Percentiles rank a stretch among this genome's conserved stretches.
These are phyloP conservation scores for Apostasia ramifera DNA, from an alignment of 106 monocot genomes.

Conservation along the genomic window DNA sequence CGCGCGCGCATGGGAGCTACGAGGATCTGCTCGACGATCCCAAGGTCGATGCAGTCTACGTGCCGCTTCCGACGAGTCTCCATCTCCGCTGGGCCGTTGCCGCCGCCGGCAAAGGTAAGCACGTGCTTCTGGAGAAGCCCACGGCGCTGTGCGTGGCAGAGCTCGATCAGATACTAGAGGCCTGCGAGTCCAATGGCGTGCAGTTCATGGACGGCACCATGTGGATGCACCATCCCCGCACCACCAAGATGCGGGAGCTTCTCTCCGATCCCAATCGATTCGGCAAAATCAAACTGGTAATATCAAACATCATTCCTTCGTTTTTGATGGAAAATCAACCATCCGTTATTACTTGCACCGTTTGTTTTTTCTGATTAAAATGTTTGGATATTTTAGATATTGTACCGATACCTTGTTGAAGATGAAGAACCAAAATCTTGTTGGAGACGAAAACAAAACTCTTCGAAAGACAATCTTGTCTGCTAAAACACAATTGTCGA, in stretches of 20 bases:
- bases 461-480: too few relatives aligned
- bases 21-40: conserved; percentile 62
- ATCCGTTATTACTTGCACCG: too few relatives aligned
- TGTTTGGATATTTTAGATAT: too few relatives aligned
- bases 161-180: conserved; percentile 47
- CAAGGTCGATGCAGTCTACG: conserved; percentile 52
- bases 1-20: conserved; percentile 38
- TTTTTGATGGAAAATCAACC: too few relatives aligned
- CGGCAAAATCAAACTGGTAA: conserved; percentile 40
- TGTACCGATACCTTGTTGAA: too few relatives aligned
- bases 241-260: conserved; percentile 38
- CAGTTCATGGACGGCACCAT: conserved; percentile 58
- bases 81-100: conserved; percentile 50
- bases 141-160: conserved; percentile 42
- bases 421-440: too few relatives aligned
- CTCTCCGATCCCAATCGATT: conserved; percentile 35
- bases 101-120: conserved; percentile 52
- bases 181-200: conserved; percentile 35
- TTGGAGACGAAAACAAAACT: too few relatives aligned
- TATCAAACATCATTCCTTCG: too few relatives aligned
- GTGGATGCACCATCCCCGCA: conserved; percentile 66
- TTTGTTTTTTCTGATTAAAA: too few relatives aligned
- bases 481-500: too few relatives aligned
- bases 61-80: conserved; percentile 72
- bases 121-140: conserved; percentile 76